phyloP scores from a whole-genome alignment of 768 basidiomycete genomes.

The Chalciporus sphaerocephalus region DNA sequence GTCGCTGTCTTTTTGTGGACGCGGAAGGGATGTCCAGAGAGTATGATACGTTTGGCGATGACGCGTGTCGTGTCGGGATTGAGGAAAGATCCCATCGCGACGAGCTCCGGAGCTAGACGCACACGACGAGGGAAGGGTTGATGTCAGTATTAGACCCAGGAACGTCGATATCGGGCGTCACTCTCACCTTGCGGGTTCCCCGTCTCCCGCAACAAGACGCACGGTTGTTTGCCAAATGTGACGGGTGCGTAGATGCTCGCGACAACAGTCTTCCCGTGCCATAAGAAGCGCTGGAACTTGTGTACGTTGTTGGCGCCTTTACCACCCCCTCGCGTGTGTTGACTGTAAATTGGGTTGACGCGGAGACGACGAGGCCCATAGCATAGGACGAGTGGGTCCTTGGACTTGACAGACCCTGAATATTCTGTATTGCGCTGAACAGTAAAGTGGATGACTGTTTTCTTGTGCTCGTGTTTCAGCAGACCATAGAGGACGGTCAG shows the following conservation, averaged over 20 bases:
- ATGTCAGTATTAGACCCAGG: too few species aligned
- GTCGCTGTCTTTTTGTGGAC: slow-evolving; percentile 97
- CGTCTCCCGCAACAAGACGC: slow-evolving; percentile 70
- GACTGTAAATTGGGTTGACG: slow-evolving; percentile 88
- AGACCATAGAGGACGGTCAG: slow-evolving; percentile 76
- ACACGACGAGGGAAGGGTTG: too few species aligned
- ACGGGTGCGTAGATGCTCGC: slow-evolving; percentile 89
- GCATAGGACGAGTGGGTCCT: slow-evolving; percentile 87
- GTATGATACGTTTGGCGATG: slow-evolving; percentile 87
- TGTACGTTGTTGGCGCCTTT: slow-evolving; percentile 95
- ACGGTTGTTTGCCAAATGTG: slow-evolving; percentile 74
- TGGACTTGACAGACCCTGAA: slow-evolving; percentile 81
- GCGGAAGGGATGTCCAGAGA: slow-evolving; percentile 96
- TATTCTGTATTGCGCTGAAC: slow-evolving; percentile 96
- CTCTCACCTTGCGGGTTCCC: slow-evolving; percentile 62
- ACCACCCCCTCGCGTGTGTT: slow-evolving; percentile 85
- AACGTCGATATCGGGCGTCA: too few species aligned
- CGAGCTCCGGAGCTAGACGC: slow-evolving; percentile 82
- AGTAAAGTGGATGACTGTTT: slow-evolving; percentile 86
- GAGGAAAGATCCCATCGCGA: slow-evolving; percentile 85
- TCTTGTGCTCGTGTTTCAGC: slow-evolving; percentile 94
- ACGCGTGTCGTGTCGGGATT: slow-evolving; percentile 88
- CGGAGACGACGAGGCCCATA: slow-evolving; percentile 82
- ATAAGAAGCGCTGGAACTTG: slow-evolving; percentile 89
- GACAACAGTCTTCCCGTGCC: slow-evolving; percentile 75